Evolutionary conservation across 176 grass and related monocot species (phyloP).

Genomic region (Ananas comosus): DNA sequence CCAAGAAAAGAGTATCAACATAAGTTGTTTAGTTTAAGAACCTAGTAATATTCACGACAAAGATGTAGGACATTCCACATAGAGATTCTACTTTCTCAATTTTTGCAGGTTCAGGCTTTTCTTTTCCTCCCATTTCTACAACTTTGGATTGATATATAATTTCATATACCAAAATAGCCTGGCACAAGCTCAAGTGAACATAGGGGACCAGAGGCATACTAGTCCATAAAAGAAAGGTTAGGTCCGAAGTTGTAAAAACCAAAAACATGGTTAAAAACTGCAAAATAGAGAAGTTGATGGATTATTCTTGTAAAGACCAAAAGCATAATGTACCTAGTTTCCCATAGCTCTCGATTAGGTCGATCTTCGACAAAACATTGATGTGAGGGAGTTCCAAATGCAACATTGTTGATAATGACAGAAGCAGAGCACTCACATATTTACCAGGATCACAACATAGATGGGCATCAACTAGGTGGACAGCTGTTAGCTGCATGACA

Average conservation of each 20-base stretch:
- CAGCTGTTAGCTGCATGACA: slow-evolving; percentile 55
- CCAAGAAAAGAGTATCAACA: slow-evolving; percentile 23
- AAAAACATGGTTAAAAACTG: too few species aligned
- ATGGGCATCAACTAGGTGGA: slow-evolving; percentile 88
- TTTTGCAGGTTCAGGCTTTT: too few species aligned
- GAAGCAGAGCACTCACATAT: slow-evolving; percentile 91
- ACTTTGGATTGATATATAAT: too few species aligned
- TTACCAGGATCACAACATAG: slow-evolving; percentile 97
- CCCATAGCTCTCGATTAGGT: slow-evolving; percentile 83
- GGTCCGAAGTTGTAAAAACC: too few species aligned
- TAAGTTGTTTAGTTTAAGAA: neutral
- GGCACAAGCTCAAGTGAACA: too few species aligned
- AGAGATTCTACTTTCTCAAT: neutral
- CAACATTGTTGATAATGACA: slow-evolving; percentile 90
- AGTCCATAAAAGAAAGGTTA: too few species aligned
- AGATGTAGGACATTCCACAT: neutral
- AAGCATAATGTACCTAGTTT: slow-evolving; percentile 52
- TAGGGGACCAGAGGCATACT: too few species aligned
- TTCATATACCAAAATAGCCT: too few species aligned
- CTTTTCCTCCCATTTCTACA: too few species aligned
- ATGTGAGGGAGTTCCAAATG: slow-evolving; percentile 88
- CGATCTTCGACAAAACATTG: slow-evolving; percentile 95
- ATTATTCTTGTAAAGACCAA: neutral
- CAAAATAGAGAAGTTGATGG: too few species aligned
- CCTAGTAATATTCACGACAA: neutral